Percentiles rank a stretch among this genome's conserved stretches.
phyloP scores from a whole-genome alignment of 1,284 basidiomycete genomes.

The Fomitopsis pinicola region DNA sequence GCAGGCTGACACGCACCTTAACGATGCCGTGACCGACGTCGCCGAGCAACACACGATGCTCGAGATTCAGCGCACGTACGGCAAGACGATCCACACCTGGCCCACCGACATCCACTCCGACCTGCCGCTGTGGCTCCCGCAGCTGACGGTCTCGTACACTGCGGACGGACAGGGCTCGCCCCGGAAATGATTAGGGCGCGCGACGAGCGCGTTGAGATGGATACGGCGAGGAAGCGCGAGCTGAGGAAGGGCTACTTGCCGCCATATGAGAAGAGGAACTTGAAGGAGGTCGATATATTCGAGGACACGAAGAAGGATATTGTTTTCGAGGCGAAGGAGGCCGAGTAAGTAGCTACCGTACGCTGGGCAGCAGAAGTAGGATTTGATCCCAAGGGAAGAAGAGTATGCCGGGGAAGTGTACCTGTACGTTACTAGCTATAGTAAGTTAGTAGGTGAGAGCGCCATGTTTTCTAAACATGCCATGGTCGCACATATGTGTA shows the following conservation, averaged over 20 bases:
- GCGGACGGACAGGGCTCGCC: constrained; percentile 32
- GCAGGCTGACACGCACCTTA: constrained; percentile 30
- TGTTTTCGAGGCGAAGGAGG: constrained; percentile 22
- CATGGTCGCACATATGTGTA: too few species aligned
- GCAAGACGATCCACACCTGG: constrained; percentile 51
- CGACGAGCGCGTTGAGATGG: constrained; percentile 33
- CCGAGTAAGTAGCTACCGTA: constrained; percentile 8
- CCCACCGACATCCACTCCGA: constrained; percentile 38
- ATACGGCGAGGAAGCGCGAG: constrained; percentile 32
- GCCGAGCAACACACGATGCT: constrained; percentile 45
- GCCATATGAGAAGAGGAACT: constrained; percentile 30
- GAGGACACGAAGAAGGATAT: constrained; percentile 28
- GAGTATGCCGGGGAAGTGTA: too few species aligned
- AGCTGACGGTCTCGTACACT: constrained; percentile 44
- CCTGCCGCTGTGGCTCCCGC: constrained; percentile 44
- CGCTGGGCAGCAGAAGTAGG: neutral
- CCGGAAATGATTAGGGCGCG: constrained; percentile 28
- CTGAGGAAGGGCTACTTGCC: constrained; percentile 35
- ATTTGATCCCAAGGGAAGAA: neutral
- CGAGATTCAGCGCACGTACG: constrained; percentile 45
- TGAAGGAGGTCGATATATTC: constrained; percentile 33
- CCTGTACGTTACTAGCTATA: too few species aligned
- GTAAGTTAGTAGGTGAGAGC: too few species aligned
- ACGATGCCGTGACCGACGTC: constrained; percentile 32
- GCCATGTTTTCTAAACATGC: too few species aligned